A percentile compares a stretch with the other conserved stretches of the same genome.
Evolutionary conservation across 169 alveolate genomes (phyloP).

Genomic region (Theileria orientalis): DNA sequence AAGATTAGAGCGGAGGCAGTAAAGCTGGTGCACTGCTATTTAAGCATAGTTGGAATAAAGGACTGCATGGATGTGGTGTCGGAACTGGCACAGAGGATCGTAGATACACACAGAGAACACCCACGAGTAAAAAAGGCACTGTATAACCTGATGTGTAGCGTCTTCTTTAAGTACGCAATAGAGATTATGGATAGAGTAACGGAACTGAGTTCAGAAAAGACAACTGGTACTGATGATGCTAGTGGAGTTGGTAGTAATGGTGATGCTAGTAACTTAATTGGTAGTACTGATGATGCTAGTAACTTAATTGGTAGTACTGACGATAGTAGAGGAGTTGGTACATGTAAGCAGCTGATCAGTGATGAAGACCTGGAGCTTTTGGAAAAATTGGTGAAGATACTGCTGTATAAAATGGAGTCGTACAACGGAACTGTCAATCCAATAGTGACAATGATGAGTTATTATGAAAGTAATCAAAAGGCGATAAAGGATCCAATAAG

Average conservation of each 20-base stretch:
- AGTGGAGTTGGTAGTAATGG: not conserved
- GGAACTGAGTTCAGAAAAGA: not conserved
- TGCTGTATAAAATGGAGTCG: conserved; percentile 50
- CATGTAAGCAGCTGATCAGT: not conserved
- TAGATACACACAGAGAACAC: conserved; percentile 45
- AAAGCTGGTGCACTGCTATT: conserved; percentile 19
- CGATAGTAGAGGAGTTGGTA: no score
- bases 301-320: no score
- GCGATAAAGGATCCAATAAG: not conserved
- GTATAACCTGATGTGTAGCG: conserved; percentile 12
- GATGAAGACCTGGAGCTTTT: not conserved
- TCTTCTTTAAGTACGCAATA: conserved; percentile 9
- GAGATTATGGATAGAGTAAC: not conserved
- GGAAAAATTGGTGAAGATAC: conserved; percentile 35
- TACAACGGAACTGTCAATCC: conserved; percentile 41
- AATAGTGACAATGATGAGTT: conserved; percentile 3
- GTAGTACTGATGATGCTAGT: no score
- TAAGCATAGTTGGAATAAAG: conserved; percentile 8
- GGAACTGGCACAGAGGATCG: conserved; percentile 28
- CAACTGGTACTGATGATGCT: not conserved
- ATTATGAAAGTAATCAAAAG: conserved; percentile 8
- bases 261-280: no score
- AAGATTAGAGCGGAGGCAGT: conserved; percentile 23
- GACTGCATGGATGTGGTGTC: conserved; percentile 24
- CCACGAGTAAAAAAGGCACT: conserved; percentile 24